phyloP scores from a whole-genome alignment of 192 early-diverging fungal species.

The Phlyctochytrium planicorne region DNA sequence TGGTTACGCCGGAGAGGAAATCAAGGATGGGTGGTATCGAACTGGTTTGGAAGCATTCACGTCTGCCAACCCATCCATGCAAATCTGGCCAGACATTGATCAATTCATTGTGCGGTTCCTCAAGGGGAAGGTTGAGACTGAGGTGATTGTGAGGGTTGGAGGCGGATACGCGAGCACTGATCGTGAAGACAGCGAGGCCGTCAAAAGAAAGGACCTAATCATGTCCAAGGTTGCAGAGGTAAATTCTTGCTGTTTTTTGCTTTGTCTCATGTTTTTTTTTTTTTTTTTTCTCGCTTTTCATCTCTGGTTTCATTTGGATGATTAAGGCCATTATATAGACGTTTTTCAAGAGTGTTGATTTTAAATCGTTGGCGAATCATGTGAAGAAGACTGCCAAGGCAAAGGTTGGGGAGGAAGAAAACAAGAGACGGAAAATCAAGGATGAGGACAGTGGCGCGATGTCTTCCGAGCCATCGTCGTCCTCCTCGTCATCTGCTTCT shows the following conservation, averaged over 20 bases:
- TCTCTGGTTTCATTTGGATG: too few relatives aligned
- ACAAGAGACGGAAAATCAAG: neutral
- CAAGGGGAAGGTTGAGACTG: conserved; percentile 8
- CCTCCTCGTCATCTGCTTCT: too few relatives aligned
- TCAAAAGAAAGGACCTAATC: conserved; percentile 2
- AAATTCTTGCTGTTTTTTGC: neutral
- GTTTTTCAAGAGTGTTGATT: neutral
- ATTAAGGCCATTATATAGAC: neutral
- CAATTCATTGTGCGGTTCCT: conserved; percentile 26
- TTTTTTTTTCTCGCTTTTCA: neutral
- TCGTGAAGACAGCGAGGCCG: conserved; percentile 14
- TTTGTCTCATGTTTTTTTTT: neutral
- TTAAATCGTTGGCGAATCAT: neutral
- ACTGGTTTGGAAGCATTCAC: neutral
- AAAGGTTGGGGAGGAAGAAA: too few relatives aligned
- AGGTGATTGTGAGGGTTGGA: conserved; percentile 18
- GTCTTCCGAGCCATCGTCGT: too few relatives aligned
- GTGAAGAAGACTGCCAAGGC: neutral
- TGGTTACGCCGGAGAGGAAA: neutral
- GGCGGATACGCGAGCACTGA: conserved; percentile 10
- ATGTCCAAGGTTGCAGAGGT: neutral
- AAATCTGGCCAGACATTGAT: conserved; percentile 8
- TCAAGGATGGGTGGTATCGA: neutral
- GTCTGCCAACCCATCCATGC: neutral
- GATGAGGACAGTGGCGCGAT: neutral